Percentiles rank a stretch among this genome's conserved stretches.
Evolutionary conservation across 176 grass and related monocot species (phyloP).

Genomic region (Oryza meyeriana): DNA sequence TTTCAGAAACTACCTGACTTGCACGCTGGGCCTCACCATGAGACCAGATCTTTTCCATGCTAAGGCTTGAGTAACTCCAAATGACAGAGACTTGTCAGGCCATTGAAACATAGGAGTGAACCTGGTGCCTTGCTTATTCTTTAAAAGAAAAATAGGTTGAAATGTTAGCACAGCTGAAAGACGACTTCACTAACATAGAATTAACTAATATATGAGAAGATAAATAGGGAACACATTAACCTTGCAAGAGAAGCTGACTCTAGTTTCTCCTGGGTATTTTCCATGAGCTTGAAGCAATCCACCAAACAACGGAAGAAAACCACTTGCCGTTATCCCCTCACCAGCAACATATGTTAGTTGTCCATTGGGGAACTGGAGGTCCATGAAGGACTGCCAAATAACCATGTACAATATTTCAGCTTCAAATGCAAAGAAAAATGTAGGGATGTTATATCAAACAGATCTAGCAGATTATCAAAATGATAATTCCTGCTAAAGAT

Average conservation of each 20-base stretch:
- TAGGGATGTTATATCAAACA: not conserved
- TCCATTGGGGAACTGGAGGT: conserved; percentile 96
- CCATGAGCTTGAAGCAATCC: conserved; percentile 93
- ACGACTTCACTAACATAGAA: not conserved
- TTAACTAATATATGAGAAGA: not conserved
- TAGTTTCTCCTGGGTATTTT: conserved; percentile 85
- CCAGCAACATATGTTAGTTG: conserved; percentile 89
- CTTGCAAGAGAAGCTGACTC: conserved; percentile 85
- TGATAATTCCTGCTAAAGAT: not conserved
- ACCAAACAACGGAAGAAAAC: conserved; percentile 77
- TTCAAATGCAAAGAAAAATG: not conserved
- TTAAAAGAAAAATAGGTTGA: not conserved
- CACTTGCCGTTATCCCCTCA: conserved; percentile 79
- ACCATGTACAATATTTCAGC: not conserved
- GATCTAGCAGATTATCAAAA: not conserved
- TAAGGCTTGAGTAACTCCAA: conserved; percentile 69
- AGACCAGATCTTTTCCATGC: conserved; percentile 75
- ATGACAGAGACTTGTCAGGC: conserved; percentile 80
- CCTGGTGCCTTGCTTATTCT: conserved; percentile 72
- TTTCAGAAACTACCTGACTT: conserved; percentile 72
- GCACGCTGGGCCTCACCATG: conserved; percentile 73
- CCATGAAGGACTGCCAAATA: conserved; percentile 79
- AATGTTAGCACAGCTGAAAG: not conserved
- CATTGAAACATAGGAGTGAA: conserved; percentile 70
- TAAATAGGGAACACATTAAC: conserved; percentile 35